Conservation (phyloP, 2,329 filamentous ascomycete genomes). For the Scolecobasidium constrictum region DNA sequence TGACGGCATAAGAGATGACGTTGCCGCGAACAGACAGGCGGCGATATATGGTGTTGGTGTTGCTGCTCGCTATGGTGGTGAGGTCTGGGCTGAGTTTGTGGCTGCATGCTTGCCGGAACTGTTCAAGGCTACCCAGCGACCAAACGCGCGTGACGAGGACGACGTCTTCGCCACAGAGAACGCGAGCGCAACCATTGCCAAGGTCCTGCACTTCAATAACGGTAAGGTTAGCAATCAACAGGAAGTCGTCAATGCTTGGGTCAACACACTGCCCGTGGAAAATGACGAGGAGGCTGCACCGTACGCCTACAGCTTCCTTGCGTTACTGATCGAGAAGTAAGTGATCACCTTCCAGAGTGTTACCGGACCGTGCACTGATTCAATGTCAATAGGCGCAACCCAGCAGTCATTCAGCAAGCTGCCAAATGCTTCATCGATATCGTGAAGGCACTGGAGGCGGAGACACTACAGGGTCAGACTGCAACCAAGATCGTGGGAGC, state of each 20-base stretch:
- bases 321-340: constrained; percentile 89
- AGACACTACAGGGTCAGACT: constrained; percentile 78
- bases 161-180: constrained; percentile 97
- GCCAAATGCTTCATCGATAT: constrained; percentile 77
- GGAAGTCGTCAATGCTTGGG: constrained; percentile 71
- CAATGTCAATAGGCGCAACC: constrained; percentile 61
- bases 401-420: constrained; percentile 65
- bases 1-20: constrained; percentile 72
- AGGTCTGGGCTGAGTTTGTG: constrained; percentile 78
- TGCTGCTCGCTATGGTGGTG: constrained; percentile 83
- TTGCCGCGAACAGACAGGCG: constrained; percentile 87
- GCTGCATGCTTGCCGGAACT: constrained; percentile 68
- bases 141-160: constrained; percentile 77
- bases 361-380: too few relatives aligned
- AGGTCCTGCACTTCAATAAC: constrained; percentile 86
- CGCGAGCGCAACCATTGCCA: constrained; percentile 89
- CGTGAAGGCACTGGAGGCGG: constrained; percentile 78
- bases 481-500: constrained; percentile 65
- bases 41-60: constrained; percentile 94
- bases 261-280: constrained; percentile 79
- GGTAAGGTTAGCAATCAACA: constrained; percentile 65
- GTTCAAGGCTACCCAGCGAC: constrained; percentile 73
- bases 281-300: constrained; percentile 97
- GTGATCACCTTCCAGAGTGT: constrained; percentile 33
- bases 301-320: constrained; percentile 87